Evolutionary conservation across 2,329 filamentous ascomycete species (phyloP).

Genomic region (Ceratocystis smalleyi): DNA sequence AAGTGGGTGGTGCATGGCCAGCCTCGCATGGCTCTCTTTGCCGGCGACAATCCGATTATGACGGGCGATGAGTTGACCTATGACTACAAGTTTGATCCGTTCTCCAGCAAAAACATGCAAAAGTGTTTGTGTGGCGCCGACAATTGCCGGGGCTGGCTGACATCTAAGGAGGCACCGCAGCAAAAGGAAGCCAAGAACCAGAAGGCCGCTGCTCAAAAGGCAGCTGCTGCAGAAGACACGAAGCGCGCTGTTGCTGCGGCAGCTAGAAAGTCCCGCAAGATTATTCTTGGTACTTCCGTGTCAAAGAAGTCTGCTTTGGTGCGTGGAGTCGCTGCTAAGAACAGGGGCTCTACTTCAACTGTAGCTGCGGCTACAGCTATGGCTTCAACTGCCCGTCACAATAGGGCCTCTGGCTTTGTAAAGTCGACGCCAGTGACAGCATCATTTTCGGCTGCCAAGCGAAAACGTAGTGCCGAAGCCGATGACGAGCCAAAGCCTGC

Average conservation of each 20-base stretch:
- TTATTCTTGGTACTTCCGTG: constrained; percentile 6
- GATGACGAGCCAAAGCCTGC: constrained; percentile 4
- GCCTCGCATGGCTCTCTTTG: constrained; percentile 92
- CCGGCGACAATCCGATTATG: constrained; percentile 75
- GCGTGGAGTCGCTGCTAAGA: background rate
- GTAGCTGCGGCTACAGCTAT: background rate
- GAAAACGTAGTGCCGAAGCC: background rate
- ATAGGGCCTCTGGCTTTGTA: background rate
- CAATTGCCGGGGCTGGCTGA: constrained; percentile 50
- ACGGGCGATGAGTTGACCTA: constrained; percentile 94
- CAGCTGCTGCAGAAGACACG: constrained; percentile 31
- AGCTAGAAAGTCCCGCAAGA: constrained; percentile 10
- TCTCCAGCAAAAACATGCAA: constrained; percentile 53
- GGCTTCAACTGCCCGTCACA: background rate
- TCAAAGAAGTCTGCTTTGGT: constrained; percentile 5
- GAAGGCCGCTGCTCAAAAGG: constrained; percentile 20
- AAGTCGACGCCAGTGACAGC: constrained; percentile 15
- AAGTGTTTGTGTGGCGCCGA: constrained; percentile 47
- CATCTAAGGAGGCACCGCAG: constrained; percentile 40
- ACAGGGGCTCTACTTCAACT: constrained; percentile 10
- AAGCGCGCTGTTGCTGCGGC: constrained; percentile 29
- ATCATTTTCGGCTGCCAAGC: constrained; percentile 17
- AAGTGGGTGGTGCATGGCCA: constrained; percentile 93
- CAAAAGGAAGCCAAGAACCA: constrained; percentile 30
- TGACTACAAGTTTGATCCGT: constrained; percentile 63